Conservation (phyloP, 2,329 filamentous ascomycete genomes). For the Apiospora pterosperma region DNA sequence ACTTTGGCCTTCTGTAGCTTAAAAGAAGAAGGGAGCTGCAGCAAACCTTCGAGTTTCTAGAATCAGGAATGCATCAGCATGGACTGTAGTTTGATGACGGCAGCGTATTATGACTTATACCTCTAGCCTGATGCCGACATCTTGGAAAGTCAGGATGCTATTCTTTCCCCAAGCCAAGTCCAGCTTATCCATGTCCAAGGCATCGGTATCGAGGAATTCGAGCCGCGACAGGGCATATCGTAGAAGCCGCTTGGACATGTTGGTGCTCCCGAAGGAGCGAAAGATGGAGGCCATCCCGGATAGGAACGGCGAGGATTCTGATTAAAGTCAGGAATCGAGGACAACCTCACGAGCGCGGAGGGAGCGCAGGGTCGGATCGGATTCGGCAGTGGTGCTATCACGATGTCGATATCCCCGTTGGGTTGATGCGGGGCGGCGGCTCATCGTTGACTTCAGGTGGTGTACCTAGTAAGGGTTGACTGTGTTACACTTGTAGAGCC, state of each 20-base stretch:
- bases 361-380: not conserved
- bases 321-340: not conserved
- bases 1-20: slow-evolving; percentile 72
- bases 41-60: slow-evolving; percentile 75
- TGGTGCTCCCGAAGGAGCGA: slow-evolving; percentile 61
- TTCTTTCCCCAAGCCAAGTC: slow-evolving; percentile 80
- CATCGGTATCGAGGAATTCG: slow-evolving; percentile 84
- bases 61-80: not conserved
- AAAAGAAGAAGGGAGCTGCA: slow-evolving; percentile 71
- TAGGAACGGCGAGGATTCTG: slow-evolving; percentile 5
- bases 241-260: slow-evolving; percentile 84
- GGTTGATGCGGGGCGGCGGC: slow-evolving; percentile 12
- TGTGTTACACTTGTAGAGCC: not conserved
- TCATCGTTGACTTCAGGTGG: slow-evolving; percentile 10
- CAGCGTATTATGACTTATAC: slow-evolving; percentile 39
- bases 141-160: slow-evolving; percentile 79
- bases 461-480: not conserved
- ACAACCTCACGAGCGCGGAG: not conserved
- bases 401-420: slow-evolving; percentile 12
- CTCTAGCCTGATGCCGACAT: slow-evolving; percentile 78
- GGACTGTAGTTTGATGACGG: not conserved
- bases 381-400: slow-evolving; percentile 7
- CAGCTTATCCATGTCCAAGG: slow-evolving; percentile 80
- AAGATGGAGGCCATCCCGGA: slow-evolving; percentile 68
- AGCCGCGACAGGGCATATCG: slow-evolving; percentile 80